phyloP scores from a whole-genome alignment of 805 yeast species.

The Myxozyma neotropica region DNA sequence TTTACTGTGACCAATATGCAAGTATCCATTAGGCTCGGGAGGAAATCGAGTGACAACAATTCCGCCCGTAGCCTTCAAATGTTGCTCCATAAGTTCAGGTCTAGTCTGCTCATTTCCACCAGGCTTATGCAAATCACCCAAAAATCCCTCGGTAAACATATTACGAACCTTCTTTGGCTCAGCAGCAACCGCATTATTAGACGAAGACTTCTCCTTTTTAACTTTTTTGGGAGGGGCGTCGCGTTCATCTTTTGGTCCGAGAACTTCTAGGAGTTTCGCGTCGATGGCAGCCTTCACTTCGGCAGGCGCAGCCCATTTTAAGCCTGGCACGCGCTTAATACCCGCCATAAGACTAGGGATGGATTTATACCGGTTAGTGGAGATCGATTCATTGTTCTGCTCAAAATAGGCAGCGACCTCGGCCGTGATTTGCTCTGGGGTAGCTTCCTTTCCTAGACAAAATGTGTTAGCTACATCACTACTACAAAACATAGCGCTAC shows the following conservation, averaged over 20 bases:
- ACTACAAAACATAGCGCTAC: not conserved
- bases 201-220: conserved; percentile 24
- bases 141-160: conserved; percentile 93
- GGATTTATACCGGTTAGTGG: conserved; percentile 72
- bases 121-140: conserved; percentile 91
- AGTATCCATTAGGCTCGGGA: conserved; percentile 97
- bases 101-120: conserved; percentile 92
- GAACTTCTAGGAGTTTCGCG: conserved; percentile 62
- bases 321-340: conserved; percentile 67
- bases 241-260: conserved; percentile 97
- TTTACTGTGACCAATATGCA: conserved; percentile 97
- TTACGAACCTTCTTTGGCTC: conserved; percentile 48
- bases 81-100: conserved; percentile 82
- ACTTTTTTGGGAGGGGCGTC: conserved; percentile 78
- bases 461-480: not conserved
- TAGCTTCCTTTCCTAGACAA: conserved; percentile 62
- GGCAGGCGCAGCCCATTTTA: conserved; percentile 92
- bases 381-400: conserved; percentile 60
- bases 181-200: conserved; percentile 32
- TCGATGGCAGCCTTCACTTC: conserved; percentile 87
- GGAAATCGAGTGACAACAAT: conserved; percentile 93
- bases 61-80: conserved; percentile 76
- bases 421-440: conserved; percentile 62
- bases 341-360: conserved; percentile 79
- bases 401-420: conserved; percentile 64